phyloP scores from a whole-genome alignment of 441 rosid species.

The Gossypium davidsonii region DNA sequence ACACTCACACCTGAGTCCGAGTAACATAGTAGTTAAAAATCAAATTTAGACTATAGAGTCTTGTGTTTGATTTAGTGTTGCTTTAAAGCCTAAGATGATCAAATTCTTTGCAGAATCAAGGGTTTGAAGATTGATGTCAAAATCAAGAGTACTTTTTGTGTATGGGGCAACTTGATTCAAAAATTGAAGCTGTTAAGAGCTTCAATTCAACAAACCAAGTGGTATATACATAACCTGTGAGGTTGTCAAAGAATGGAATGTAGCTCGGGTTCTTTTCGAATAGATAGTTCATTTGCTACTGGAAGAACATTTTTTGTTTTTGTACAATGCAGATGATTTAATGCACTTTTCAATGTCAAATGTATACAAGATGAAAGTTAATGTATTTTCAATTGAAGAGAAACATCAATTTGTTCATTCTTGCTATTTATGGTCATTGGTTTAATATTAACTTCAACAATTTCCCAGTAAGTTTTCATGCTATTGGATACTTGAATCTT shows the following conservation, averaged over 20 bases:
- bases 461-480: background rate
- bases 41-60: background rate
- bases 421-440: background rate
- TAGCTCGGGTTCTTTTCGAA: background rate
- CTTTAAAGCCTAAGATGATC: background rate
- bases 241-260: background rate
- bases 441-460: background rate
- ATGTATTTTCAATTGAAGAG: background rate
- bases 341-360: background rate
- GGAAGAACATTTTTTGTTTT: background rate
- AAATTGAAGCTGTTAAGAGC: background rate
- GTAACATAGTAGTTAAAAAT: background rate
- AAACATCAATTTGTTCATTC: background rate
- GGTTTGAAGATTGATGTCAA: conserved; percentile 18
- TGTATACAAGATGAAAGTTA: background rate
- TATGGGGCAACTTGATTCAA: background rate
- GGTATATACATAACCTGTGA: background rate
- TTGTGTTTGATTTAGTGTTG: background rate
- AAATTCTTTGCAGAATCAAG: conserved; percentile 28
- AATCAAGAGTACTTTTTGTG: background rate
- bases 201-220: background rate
- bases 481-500: background rate
- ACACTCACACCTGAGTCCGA: too few relatives aligned
- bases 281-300: background rate
- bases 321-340: background rate